Evolutionary conservation across 2,329 filamentous ascomycete genomes (phyloP).

Genomic region (Periconia macrospinosa): DNA sequence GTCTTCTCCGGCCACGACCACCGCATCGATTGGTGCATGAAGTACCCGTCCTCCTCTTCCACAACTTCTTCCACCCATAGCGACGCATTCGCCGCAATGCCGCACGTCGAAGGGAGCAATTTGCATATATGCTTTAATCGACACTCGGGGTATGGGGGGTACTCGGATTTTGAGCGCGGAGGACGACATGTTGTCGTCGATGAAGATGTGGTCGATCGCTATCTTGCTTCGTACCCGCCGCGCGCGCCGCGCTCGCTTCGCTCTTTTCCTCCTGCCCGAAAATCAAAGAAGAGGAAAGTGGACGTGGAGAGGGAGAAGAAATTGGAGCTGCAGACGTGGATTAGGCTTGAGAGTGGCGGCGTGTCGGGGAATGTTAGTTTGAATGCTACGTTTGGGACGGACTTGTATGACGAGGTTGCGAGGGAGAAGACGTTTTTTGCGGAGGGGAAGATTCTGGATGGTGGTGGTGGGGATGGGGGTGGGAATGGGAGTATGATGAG

Average conservation of each 20-base stretch:
- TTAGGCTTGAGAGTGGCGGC: constrained; percentile 60
- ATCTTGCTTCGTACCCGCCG: background rate
- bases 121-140: constrained; percentile 61
- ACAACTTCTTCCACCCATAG: constrained; percentile 3
- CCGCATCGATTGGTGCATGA: constrained; percentile 23
- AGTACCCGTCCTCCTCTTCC: background rate
- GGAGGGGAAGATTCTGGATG: background rate
- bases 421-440: constrained; percentile 3
- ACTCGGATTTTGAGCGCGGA: constrained; percentile 65
- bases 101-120: constrained; percentile 45
- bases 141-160: constrained; percentile 71
- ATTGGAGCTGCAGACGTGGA: constrained; percentile 55
- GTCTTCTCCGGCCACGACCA: constrained; percentile 70
- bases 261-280: too few species aligned
- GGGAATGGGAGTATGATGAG: too few species aligned
- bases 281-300: background rate
- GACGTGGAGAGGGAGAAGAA: background rate
- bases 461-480: background rate
- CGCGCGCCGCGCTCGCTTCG: too few species aligned
- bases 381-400: constrained; percentile 62
- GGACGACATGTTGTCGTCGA: constrained; percentile 58
- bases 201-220: constrained; percentile 40
- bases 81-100: constrained; percentile 23
- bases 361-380: constrained; percentile 57
- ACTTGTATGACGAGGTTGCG: constrained; percentile 51